Evolutionary conservation across 768 basidiomycete genomes (phyloP), one percentile per base, ranked within the genome.

Genomic region (Chlorophyllum brunneum): DNA sequence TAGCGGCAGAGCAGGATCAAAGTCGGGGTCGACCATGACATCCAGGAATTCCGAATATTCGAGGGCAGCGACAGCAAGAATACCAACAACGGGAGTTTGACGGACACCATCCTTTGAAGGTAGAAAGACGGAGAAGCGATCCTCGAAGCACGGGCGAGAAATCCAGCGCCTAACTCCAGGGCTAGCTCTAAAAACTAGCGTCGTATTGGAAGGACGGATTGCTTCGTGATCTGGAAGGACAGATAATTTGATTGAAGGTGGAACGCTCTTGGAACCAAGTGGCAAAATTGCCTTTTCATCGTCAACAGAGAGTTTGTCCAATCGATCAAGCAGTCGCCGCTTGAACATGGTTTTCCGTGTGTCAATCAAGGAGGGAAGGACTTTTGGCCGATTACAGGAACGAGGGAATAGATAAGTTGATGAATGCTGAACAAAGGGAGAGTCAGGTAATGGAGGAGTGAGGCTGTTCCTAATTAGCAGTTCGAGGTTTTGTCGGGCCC

Each of bases 91-190:
- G 15, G 69, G 73, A 15, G 65, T 64, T 30, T 70, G 54, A 16
- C 70, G 61, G 31, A 76, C 63, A 10, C 64, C 71, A 15, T 62
- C 69, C 8, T 67, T 63, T 20, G 66, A 61, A 3, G 73, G 71
- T 10, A 76, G 65, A 71, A 82, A 86, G 3, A 87, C 70, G 23
- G 71, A 66, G 56, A 78, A 69, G 27, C 87, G 74, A 51, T 91
- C 86, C 65, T 92, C 88, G 63, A 88, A 90, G 62, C 85, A 85
- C 22, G 85, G 83, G 3, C 88, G 83, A 31, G 74, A 70, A 55
- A 81, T 73, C 89, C 89, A 92, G n/a, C 69, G 76, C 37, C 74
- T 76, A 40, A 92, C 70, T 49, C 85, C 83, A 11, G 70, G 69
- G 61, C 83, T 85, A 34, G 67, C 66, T n/a, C 60, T 62, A 31